phyloP scores from a whole-genome alignment of 2,329 filamentous ascomycete species.

The Monosporascus cannonballus region DNA sequence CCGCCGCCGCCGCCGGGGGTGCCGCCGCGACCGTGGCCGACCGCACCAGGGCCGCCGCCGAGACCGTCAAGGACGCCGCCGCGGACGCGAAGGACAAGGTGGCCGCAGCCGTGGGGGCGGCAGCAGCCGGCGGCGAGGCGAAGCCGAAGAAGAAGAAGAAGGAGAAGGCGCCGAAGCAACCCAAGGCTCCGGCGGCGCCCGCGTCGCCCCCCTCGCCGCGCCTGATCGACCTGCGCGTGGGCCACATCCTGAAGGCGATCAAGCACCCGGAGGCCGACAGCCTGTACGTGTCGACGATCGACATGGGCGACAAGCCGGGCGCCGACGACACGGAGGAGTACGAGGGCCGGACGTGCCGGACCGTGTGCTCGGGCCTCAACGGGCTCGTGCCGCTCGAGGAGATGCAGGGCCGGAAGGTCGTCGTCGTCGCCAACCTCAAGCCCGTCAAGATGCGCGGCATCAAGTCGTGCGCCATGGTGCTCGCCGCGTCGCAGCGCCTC shows the following conservation, averaged over 20 bases:
- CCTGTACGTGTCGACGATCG: slow-evolving; percentile 91
- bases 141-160: slow-evolving; percentile 82
- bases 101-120: slow-evolving; percentile 42
- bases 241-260: slow-evolving; percentile 93
- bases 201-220: slow-evolving; percentile 69
- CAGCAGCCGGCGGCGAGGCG: slow-evolving; percentile 31
- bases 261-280: slow-evolving; percentile 96
- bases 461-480: slow-evolving; percentile 74
- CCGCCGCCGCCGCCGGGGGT: slow-evolving; percentile 49
- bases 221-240: slow-evolving; percentile 91
- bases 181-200: slow-evolving; percentile 59
- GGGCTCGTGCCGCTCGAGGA: slow-evolving; percentile 87
- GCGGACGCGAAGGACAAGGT: slow-evolving; percentile 49
- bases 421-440: slow-evolving; percentile 96
- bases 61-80: slow-evolving; percentile 46
- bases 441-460: slow-evolving; percentile 97
- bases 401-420: slow-evolving; percentile 94
- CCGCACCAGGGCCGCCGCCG: slow-evolving; percentile 54
- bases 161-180: slow-evolving; percentile 75
- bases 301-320: slow-evolving; percentile 81
- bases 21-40: slow-evolving; percentile 45
- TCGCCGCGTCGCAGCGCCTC: slow-evolving; percentile 81
- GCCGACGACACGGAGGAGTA: slow-evolving; percentile 86
- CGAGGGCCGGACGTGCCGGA: slow-evolving; percentile 86
- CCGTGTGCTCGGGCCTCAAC: slow-evolving; percentile 94